Percentiles rank a stretch among this genome's conserved stretches.
Evolutionary conservation across 768 basidiomycete genomes (phyloP).

Genomic region (Hygrophorus pudorinus): DNA sequence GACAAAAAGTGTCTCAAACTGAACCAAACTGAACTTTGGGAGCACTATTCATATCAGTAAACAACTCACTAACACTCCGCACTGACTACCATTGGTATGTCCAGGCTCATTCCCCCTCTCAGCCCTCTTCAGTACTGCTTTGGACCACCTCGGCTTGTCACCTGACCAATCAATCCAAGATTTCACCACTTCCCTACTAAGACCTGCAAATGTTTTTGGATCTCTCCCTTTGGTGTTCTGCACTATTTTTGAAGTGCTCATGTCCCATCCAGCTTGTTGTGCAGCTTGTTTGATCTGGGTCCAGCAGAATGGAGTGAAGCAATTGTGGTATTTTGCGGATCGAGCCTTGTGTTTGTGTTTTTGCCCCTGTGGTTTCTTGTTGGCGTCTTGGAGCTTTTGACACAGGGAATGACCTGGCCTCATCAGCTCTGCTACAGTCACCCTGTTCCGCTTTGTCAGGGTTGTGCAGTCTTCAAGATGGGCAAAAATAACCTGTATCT

Average conservation of each 20-base stretch:
- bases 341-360: constrained; percentile 1
- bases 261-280: constrained; percentile 7
- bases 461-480: too few species aligned
- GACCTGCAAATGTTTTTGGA: constrained; percentile 8
- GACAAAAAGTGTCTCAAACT: too few species aligned
- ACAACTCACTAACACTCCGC: constrained; percentile 1
- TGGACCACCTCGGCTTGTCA: constrained; percentile 11
- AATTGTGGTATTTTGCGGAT: constrained; percentile 6
- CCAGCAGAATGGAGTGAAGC: constrained; percentile 7
- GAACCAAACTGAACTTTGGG: too few species aligned
- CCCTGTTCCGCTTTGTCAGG: not conserved
- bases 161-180: constrained; percentile 17
- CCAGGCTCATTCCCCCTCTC: not conserved
- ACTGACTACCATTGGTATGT: not conserved
- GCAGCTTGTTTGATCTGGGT: constrained; percentile 6
- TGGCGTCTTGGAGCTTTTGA: constrained; percentile 1
- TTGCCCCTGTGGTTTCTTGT: constrained; percentile 6
- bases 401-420: constrained; percentile 4
- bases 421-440: constrained; percentile 7
- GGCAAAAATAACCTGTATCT: too few species aligned
- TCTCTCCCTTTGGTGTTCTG: constrained; percentile 9
- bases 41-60: too few species aligned
- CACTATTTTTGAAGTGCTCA: constrained; percentile 12
- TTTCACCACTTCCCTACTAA: constrained; percentile 14
- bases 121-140: not conserved